Evolutionary conservation across 768 basidiomycete genomes (phyloP).

Genomic region (Psilocybe cubensis): DNA sequence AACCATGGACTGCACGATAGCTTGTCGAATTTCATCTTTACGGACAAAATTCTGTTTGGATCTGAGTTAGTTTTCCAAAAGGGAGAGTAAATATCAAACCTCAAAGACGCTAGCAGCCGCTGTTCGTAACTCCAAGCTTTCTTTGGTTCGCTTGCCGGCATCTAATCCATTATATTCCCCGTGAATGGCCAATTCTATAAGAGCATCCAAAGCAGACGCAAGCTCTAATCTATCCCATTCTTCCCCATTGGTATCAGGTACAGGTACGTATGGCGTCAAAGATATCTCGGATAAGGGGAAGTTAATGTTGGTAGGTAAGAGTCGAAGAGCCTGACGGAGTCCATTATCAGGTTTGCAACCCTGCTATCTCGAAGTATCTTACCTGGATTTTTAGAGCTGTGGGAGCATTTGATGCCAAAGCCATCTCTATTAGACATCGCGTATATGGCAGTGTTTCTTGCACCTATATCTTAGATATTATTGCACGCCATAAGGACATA

Average conservation of each 20-base stretch:
- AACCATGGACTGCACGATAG: constrained; percentile 74
- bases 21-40: constrained; percentile 70
- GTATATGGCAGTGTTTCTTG: constrained; percentile 63
- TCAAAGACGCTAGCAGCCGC: constrained; percentile 85
- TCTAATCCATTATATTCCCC: constrained; percentile 85
- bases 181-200: constrained; percentile 82
- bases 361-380: constrained; percentile 10
- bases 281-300: constrained; percentile 71
- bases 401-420: constrained; percentile 93
- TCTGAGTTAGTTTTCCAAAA: background rate
- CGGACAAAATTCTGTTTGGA: constrained; percentile 69
- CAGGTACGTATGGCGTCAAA: constrained; percentile 74
- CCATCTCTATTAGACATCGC: constrained; percentile 85
- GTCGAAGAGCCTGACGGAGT: constrained; percentile 43
- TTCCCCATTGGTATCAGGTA: constrained; percentile 84
- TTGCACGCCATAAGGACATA: background rate
- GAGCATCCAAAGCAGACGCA: constrained; percentile 78
- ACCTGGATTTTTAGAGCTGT: constrained; percentile 87
- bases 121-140: constrained; percentile 73
- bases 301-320: constrained; percentile 49
- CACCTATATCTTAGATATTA: constrained; percentile 37
- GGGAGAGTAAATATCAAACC: constrained; percentile 39
- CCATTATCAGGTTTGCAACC: background rate
- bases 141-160: constrained; percentile 59
- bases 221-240: constrained; percentile 90